These are phyloP conservation scores for Edaphochlamys debaryana DNA, from an alignment of 139 green algal species.

Conservation along the genomic window DNA sequence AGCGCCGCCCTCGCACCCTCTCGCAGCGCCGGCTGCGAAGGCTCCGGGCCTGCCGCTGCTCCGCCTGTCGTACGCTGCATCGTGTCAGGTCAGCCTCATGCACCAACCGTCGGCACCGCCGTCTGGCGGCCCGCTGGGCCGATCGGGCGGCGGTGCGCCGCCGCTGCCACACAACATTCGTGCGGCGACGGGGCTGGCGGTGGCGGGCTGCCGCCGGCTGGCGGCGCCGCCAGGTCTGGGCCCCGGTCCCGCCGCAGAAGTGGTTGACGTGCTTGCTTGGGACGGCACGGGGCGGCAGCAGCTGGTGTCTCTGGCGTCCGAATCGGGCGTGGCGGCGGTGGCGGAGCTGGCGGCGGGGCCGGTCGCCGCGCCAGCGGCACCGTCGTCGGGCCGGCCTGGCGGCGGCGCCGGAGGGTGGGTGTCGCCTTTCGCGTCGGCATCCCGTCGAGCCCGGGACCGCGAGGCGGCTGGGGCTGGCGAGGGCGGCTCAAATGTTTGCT, in stretches of 20 bases:
- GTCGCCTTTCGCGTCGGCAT: no score
- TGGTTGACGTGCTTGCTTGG: neutral
- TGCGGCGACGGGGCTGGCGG: neutral
- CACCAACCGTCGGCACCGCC: neutral
- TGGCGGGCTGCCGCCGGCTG: no score
- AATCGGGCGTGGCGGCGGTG: neutral
- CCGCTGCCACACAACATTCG: neutral
- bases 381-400: no score
- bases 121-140: neutral
- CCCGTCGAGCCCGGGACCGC: no score
- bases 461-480: no score
- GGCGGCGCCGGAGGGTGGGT: no score
- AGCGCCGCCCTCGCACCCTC: neutral
- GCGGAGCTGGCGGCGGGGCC: neutral
- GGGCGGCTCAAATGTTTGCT: no score
- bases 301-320: neutral
- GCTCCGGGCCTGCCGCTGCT: neutral
- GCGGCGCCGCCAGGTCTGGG: neutral
- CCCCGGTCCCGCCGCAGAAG: neutral
- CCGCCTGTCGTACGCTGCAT: neutral
- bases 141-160: no score
- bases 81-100: constrained; percentile 22
- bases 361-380: neutral
- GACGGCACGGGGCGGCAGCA: constrained; percentile 24
- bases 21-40: neutral